Percentiles rank a stretch among this genome's conserved stretches.
Evolutionary conservation across 257 asterid genomes (phyloP).

Genomic region (Nyctanthes arbortristis): DNA sequence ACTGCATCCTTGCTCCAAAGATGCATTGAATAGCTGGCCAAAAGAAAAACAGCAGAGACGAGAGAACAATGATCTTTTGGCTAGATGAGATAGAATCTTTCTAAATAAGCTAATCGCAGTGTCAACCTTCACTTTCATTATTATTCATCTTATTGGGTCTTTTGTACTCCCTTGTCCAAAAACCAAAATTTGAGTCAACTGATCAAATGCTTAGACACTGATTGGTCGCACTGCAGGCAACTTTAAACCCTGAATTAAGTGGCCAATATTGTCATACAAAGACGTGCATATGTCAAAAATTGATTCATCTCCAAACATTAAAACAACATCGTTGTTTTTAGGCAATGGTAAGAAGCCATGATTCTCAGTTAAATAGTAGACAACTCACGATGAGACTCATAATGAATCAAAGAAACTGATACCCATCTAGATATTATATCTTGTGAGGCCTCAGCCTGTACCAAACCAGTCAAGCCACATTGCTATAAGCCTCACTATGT

Average conservation of each 20-base stretch:
- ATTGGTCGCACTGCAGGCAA: background rate
- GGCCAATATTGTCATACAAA: constrained; percentile 2
- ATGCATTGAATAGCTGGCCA: background rate
- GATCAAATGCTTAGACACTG: background rate
- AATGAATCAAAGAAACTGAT: background rate
- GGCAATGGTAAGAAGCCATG: background rate
- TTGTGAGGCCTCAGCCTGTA: background rate
- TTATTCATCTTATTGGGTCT: background rate
- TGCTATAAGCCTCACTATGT: background rate
- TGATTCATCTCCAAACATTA: background rate
- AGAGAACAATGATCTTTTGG: too few species aligned
- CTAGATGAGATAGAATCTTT: background rate
- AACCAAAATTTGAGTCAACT: background rate
- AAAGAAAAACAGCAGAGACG: background rate
- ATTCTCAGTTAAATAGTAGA: background rate
- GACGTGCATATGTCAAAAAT: background rate
- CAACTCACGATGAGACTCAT: background rate
- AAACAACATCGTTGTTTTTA: background rate
- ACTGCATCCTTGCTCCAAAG: background rate
- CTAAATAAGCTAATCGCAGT: background rate
- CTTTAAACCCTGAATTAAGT: constrained; percentile 11
- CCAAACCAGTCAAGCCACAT: background rate
- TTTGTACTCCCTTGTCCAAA: background rate
- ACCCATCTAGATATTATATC: background rate
- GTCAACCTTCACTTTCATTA: background rate